Evolutionary conservation across 768 basidiomycete species (phyloP), one percentile per base, ranked within the genome.

Genomic region (Russula dissimulans): DNA sequence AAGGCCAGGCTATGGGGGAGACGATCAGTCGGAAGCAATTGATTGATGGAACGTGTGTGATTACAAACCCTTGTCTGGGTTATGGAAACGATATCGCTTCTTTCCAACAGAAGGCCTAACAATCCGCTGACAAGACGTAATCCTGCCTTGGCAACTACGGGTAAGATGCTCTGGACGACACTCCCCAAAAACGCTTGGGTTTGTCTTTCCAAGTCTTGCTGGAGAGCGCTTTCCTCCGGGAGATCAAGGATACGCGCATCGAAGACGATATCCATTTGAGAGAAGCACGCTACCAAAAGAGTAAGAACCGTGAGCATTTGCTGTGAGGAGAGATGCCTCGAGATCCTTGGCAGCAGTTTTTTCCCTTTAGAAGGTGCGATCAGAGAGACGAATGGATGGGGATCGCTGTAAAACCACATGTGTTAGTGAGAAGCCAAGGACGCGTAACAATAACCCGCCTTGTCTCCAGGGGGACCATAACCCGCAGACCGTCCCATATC

Each of bases 341-440:
- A 85, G 14, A 94, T 81, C 47, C 97, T 86, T 4, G 93, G 89
- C 12, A 99, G 78, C 29, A 99, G 80, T 62, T 86, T 86, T 76
- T 97, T 98, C 58, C 97, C 97, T 73, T 99, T 99, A 66, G 82
- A 81, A 4, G 91, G 86, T 18, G 79, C 81, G 50, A 99, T 80
- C 38, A 99, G 79, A 3, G 95, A 93, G 65, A 99, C 85, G 75
- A 99, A 97, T 2, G 97, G 97, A 75, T 99, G 97, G 3, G 95
- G 95, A 63, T 89, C 80, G 70, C 95, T 95, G 65, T 1, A 49
- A 50, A 5, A 43, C 32, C 22, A 42, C 26, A 10, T 31, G 18
- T 15, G 17, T 59, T 42, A 55, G 29, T 10, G 11, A 41, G 34
- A 18, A 39, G 22, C 10, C 6, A 34, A 31, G 15, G 29, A 38